Percentiles rank a stretch among this genome's conserved stretches.
Evolutionary conservation across 1,139 yeast genomes (phyloP).

Genomic region (Casaregolazyma suthepensis): DNA sequence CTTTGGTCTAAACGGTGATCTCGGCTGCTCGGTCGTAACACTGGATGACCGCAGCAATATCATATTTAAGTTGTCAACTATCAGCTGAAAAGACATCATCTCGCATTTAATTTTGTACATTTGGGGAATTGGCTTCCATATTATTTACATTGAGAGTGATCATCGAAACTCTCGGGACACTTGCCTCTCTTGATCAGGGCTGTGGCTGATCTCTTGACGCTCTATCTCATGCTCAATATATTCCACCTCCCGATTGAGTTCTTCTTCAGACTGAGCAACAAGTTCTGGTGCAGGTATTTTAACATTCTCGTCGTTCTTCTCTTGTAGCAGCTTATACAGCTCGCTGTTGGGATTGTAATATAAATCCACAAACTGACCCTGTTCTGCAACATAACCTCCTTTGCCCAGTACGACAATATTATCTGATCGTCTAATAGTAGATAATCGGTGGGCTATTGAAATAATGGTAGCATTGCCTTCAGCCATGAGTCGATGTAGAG

Average conservation of each 20-base stretch:
- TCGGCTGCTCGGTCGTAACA: conserved; percentile 21
- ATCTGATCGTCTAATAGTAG: conserved; percentile 82
- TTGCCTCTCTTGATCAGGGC: conserved; percentile 17
- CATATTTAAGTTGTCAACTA: conserved; percentile 14
- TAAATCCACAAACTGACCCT: conserved; percentile 63
- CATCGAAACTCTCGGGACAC: conserved; percentile 8
- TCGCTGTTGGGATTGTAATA: conserved; percentile 59
- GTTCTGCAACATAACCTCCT: conserved; percentile 78
- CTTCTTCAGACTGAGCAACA: conserved; percentile 7
- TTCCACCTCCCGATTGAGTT: conserved; percentile 6
- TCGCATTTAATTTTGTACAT: not conserved
- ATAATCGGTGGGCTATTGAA: conserved; percentile 85
- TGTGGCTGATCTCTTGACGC: conserved; percentile 13
- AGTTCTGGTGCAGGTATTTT: conserved; percentile 4
- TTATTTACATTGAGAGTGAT: not conserved
- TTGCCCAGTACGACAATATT: conserved; percentile 72
- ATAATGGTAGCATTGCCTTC: conserved; percentile 67
- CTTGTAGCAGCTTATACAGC: conserved; percentile 54
- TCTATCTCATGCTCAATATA: conserved; percentile 18
- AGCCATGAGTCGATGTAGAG: conserved; percentile 55
- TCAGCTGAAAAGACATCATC: not conserved
- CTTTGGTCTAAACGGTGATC: conserved; percentile 22
- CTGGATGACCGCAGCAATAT: conserved; percentile 8
- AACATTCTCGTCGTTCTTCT: conserved; percentile 33
- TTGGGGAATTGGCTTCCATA: not conserved